A percentile compares a stretch with the other conserved stretches of the same genome.
phyloP scores from a whole-genome alignment of 2,329 filamentous ascomycete genomes.

The Paramyrothecium sp. region DNA sequence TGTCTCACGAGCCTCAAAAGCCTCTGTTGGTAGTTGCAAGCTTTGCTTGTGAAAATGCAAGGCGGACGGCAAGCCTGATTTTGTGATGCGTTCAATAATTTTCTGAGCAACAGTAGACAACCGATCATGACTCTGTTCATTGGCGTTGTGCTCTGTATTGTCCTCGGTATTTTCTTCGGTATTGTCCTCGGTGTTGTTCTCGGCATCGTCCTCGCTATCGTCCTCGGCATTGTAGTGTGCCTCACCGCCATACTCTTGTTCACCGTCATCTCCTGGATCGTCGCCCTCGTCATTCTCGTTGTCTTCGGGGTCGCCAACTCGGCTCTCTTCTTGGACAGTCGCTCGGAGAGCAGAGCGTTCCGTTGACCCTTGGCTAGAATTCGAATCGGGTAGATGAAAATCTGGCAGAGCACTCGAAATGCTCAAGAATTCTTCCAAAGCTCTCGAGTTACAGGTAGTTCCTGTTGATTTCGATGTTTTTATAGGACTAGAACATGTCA shows the following conservation, averaged over 20 bases:
- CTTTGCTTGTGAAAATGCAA: neutral
- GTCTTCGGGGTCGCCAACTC: neutral
- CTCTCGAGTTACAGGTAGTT: neutral
- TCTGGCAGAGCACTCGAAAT: neutral
- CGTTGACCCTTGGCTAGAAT: neutral
- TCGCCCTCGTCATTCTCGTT: neutral
- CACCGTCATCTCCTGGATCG: neutral
- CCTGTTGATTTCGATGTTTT: neutral
- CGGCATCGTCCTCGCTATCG: neutral
- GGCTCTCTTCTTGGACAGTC: neutral
- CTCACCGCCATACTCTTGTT: neutral
- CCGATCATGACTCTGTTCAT: neutral
- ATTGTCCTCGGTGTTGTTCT: neutral
- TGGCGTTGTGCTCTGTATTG: neutral
- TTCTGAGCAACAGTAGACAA: neutral
- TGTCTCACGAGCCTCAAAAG: neutral
- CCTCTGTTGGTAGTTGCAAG: neutral
- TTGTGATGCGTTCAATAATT: neutral
- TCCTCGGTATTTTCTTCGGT: neutral
- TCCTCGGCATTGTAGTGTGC: neutral
- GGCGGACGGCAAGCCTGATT: neutral
- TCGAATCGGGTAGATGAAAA: neutral
- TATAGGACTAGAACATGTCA: too few species aligned
- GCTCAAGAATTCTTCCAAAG: neutral
- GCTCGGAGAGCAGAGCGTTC: neutral